Base-by-base conservation (phyloP, 441 rosid genomes). In the Gossypium davidsonii region DNA sequence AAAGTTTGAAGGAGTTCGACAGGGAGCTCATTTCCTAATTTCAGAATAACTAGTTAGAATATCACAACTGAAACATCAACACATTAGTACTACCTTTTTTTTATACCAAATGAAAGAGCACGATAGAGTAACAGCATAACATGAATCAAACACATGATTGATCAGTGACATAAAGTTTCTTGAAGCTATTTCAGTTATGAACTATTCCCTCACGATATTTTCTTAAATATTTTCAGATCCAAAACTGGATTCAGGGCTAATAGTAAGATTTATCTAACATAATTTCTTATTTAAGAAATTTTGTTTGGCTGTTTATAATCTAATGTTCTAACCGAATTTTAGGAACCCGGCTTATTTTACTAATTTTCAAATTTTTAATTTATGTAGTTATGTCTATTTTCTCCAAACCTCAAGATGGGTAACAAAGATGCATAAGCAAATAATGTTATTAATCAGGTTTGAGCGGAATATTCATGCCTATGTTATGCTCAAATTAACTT, bases 21-120 rank as follows among this genome's bases (percentile, higher is more conserved):
- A 26, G 99, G 98, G 70, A 96, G 99, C 83, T 93, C 94, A 51
- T 91, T 89, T 61, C 96, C 98, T 93, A 86, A 74, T 81, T 74
- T 79, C 76, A 67, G 20, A 1, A 75, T 31, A 25, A 78, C 62
- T 77, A 53, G 78, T 87, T 67, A 83, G 80, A 77, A 77, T 25
- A 79, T n/a, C 60, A 34, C 62, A 62, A 71, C 28, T 21, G 53
- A 49, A 73, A 75, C 53, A 9, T 21, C 60, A 70, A 63, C 39
- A 78, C 44, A 46, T 56, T 48, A 65, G 31, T 42, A 64, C 6
- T 42, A 42, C 31, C 34, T 21, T 56, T 56, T 56, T 21, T 20
- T 8, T 10, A 56, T 21, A 56, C 14, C 15, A 56, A 56, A 20
- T 55, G 61, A 23, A 23, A 10, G 14, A n/a, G 23, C 71, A 3